Evolutionary conservation across 441 rosid genomes (phyloP).

Genomic region (Bruguiera hainesii): DNA sequence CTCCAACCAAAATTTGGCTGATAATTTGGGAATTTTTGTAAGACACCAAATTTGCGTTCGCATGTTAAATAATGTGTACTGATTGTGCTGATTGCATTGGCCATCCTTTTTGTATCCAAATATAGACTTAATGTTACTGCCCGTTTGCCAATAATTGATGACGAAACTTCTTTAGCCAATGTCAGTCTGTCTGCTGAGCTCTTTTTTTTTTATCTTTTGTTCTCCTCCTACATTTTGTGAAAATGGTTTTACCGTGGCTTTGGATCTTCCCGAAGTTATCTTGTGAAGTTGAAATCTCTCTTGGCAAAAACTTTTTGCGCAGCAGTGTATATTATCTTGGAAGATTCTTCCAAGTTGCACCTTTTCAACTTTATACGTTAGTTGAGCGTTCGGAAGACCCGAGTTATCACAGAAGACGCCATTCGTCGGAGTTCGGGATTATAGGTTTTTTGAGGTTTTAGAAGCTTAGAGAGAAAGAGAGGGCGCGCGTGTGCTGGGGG

Average conservation of each 20-base stretch:
- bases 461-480: too few species aligned
- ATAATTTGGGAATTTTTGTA: conserved; percentile 15
- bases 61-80: conserved; percentile 26
- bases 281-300: background rate
- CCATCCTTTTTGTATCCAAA: conserved; percentile 24
- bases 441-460: too few species aligned
- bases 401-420: too few species aligned
- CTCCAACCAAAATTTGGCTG: conserved; percentile 45
- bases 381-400: too few species aligned
- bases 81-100: conserved; percentile 14
- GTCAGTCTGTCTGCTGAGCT: background rate
- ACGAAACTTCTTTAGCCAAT: conserved; percentile 4
- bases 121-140: conserved; percentile 14
- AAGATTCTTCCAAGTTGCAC: too few species aligned
- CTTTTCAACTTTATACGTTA: too few species aligned
- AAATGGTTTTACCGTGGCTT: background rate
- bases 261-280: too few species aligned
- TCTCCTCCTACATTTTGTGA: background rate
- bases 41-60: conserved; percentile 18
- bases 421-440: too few species aligned
- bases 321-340: too few species aligned
- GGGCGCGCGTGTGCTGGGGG: too few species aligned
- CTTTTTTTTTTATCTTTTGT: background rate
- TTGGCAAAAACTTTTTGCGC: too few species aligned
- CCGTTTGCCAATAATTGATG: conserved; percentile 16